A percentile compares a stretch with the other conserved stretches of the same genome.
phyloP scores from a whole-genome alignment of 495 filamentous ascomycete species.

The Talaromyces borbonicus region DNA sequence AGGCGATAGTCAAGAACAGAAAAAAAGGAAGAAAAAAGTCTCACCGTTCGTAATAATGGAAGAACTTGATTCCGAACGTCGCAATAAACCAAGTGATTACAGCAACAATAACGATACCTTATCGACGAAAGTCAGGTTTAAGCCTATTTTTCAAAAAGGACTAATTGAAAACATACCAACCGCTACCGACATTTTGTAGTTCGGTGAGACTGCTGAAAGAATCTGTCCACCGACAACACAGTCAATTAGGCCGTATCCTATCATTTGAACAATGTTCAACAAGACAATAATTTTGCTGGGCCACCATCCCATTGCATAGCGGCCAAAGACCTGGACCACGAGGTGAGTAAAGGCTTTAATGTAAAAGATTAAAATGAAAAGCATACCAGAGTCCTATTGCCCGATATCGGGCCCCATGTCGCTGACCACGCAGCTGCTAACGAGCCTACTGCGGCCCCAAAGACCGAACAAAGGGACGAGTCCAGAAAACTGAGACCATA shows the following conservation, averaged over 20 bases:
- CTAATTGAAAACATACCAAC: slow-evolving; percentile 36
- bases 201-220: slow-evolving; percentile 56
- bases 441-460: slow-evolving; percentile 52
- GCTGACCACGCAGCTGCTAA: slow-evolving; percentile 56
- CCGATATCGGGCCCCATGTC: slow-evolving; percentile 61
- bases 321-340: slow-evolving; percentile 45
- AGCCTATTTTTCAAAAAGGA: background rate
- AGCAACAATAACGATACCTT: slow-evolving; percentile 59
- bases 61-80: slow-evolving; percentile 63
- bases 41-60: slow-evolving; percentile 64
- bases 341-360: slow-evolving; percentile 8
- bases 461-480: slow-evolving; percentile 52
- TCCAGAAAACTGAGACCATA: slow-evolving; percentile 61
- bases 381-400: slow-evolving; percentile 57
- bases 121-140: background rate
- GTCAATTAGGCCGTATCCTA: slow-evolving; percentile 63
- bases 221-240: slow-evolving; percentile 67
- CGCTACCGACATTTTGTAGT: slow-evolving; percentile 50
- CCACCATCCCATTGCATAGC: slow-evolving; percentile 75
- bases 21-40: too few species aligned
- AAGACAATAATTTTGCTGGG: slow-evolving; percentile 64
- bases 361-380: background rate
- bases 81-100: slow-evolving; percentile 58
- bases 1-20: too few species aligned
- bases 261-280: slow-evolving; percentile 60